Conservation (phyloP, 2,329 filamentous ascomycete genomes). For the Alternaria postmessia region DNA sequence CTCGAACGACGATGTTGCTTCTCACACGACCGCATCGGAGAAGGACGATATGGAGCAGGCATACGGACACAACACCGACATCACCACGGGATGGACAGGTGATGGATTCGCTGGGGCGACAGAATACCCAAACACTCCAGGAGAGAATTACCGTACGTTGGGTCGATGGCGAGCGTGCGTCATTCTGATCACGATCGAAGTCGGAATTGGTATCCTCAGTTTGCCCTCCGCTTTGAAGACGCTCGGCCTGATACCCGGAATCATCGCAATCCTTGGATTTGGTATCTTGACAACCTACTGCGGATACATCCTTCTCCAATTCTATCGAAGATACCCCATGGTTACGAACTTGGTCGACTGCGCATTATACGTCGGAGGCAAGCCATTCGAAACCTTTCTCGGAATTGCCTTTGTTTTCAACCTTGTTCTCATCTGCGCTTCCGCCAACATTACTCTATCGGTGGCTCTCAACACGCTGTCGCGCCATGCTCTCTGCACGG, state of each 20-base stretch:
- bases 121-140: slow-evolving; percentile 29
- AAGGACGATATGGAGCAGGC: slow-evolving; percentile 32
- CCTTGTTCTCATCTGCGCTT: slow-evolving; percentile 39
- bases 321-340: slow-evolving; percentile 38
- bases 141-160: slow-evolving; percentile 37
- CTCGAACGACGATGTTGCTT: slow-evolving; percentile 17
- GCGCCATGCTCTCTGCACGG: slow-evolving; percentile 68
- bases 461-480: slow-evolving; percentile 73
- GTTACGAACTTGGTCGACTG: slow-evolving; percentile 43
- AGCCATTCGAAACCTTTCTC: slow-evolving; percentile 37
- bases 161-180: slow-evolving; percentile 42
- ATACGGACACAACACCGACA: slow-evolving; percentile 34
- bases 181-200: slow-evolving; percentile 43
- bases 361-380: slow-evolving; percentile 37
- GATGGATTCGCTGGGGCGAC: slow-evolving; percentile 32
- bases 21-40: slow-evolving; percentile 29
- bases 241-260: slow-evolving; percentile 41
- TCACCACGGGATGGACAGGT: slow-evolving; percentile 36
- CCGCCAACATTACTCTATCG: slow-evolving; percentile 46
- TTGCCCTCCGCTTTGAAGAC: slow-evolving; percentile 39
- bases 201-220: slow-evolving; percentile 41
- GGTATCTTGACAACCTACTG: slow-evolving; percentile 38
- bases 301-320: slow-evolving; percentile 38
- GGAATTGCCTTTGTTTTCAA: slow-evolving; percentile 38
- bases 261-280: slow-evolving; percentile 42